Evolutionary conservation across 106 monocot species (phyloP).

Genomic region (Ottelia alismoides): DNA sequence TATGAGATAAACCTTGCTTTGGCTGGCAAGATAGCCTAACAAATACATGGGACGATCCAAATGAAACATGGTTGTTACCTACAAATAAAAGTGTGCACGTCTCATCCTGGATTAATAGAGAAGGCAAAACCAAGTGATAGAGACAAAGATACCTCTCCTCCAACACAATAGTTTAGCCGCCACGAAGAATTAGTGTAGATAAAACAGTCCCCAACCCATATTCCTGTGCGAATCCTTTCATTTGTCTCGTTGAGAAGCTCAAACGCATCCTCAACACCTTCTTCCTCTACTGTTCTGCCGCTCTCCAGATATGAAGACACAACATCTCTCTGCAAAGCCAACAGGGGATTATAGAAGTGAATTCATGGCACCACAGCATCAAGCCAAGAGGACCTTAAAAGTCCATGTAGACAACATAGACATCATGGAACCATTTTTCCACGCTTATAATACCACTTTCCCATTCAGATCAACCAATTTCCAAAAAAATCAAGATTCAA

Average conservation of each 20-base stretch:
- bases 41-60: constrained; percentile 97
- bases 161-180: constrained; percentile 93
- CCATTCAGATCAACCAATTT: too few species aligned
- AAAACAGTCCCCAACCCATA: constrained; percentile 99
- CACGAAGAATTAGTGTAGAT: constrained; percentile 91
- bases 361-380: too few species aligned
- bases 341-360: too few species aligned
- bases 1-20: constrained; percentile 92
- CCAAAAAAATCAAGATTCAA: not conserved
- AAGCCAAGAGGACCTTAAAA: too few species aligned
- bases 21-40: constrained; percentile 85
- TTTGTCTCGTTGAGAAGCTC: constrained; percentile 81
- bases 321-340: constrained; percentile 61
- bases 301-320: constrained; percentile 71
- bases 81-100: not conserved
- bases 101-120: not conserved
- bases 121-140: not conserved
- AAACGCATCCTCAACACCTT: constrained; percentile 94
- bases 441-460: too few species aligned
- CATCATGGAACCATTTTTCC: too few species aligned
- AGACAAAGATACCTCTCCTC: constrained; percentile 71
- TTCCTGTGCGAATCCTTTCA: constrained; percentile 80
- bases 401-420: too few species aligned
- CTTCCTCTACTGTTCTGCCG: constrained; percentile 55
- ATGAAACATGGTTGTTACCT: constrained; percentile 99